Evolutionary conservation across 164 flowering plant species (phyloP).

Genomic region (Cinnamomum micranthum): DNA sequence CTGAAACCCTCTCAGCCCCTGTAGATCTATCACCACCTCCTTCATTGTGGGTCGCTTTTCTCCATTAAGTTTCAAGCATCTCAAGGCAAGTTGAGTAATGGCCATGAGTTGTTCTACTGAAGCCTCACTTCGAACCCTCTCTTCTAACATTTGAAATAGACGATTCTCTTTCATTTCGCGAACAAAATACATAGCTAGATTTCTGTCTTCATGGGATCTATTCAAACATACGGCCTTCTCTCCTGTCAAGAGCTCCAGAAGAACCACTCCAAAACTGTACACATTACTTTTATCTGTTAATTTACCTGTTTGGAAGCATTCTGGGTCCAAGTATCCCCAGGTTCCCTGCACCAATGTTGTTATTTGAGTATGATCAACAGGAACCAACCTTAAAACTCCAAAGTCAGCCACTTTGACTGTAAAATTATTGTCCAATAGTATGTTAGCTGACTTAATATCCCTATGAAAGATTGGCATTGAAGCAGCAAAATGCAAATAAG

Average conservation of each 20-base stretch:
- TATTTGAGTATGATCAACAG: conserved; percentile 27
- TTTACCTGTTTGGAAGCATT: conserved; percentile 31
- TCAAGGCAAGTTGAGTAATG: conserved; percentile 7
- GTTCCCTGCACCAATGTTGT: conserved; percentile 43
- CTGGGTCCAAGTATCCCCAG: conserved; percentile 41
- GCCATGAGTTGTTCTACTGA: not conserved
- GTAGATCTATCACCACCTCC: conserved; percentile 15
- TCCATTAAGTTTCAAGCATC: conserved; percentile 6
- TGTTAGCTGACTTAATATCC: conserved; percentile 40
- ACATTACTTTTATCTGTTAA: conserved; percentile 43
- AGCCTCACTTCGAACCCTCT: conserved; percentile 4
- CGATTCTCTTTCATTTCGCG: conserved; percentile 13
- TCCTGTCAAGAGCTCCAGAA: conserved; percentile 33
- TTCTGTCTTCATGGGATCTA: not conserved
- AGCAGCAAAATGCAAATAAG: conserved; percentile 42
- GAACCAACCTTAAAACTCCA: conserved; percentile 36
- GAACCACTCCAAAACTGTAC: conserved; percentile 41
- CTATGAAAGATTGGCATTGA: conserved; percentile 39
- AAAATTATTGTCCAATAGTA: conserved; percentile 32
- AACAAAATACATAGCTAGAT: conserved; percentile 1
- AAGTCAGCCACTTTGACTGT: conserved; percentile 42
- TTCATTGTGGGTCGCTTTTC: conserved; percentile 19
- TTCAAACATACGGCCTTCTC: conserved; percentile 14
- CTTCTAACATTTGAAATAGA: conserved; percentile 19
- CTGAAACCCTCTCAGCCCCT: not conserved